Evolutionary conservation across 805 yeast genomes (phyloP), one percentile per base, ranked within the genome.

Genomic region (Naumovozyma baii): DNA sequence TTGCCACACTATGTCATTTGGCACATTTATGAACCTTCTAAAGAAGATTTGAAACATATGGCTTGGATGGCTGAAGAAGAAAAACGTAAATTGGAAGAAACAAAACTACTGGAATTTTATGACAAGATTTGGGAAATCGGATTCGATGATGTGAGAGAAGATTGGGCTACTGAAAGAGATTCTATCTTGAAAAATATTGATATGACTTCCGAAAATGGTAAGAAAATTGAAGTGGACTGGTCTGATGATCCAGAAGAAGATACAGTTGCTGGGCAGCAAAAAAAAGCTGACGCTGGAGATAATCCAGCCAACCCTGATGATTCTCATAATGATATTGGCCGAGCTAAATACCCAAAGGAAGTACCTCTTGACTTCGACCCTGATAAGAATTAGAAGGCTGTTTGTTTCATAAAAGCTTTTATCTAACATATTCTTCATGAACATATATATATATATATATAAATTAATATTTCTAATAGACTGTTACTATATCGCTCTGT

Each of bases 21-120:
- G 97, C 96, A 87, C 61, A 80, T 85, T 48, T 90, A 90, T 63
- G 97, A 90, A 67, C 97, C 97, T 18, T 82, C 94, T 15, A 76
- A 80, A 18, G 96, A 88, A 61, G 97, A 90, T 67, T 69, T 88
- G 61, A 74, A 76, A 58, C 83, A 80, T 52, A 81, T 83, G 88
- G 88, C 80, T 54, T 81, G 88, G 88, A 76, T 83, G 83, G 90
- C 87, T 1, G 72, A 78, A 54, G 90, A 82, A 61, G 92, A 83
- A 55, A 67, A 72, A 20, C 70, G 85, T 49, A 72, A 70, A 49
- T 64, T 70, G 44, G 83, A 78, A 54, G 79, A 78, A 52, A 74
- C 74, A 34, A 75, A 74, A 58, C 67, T 78, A 42, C 74, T 72
- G 59, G 76, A 74, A 49, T 75, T 78, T 26, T 83, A 80, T 62